Evolutionary conservation across 192 early-diverging fungal species (phyloP), one percentile per base, ranked within the genome.

Genomic region (Polychytrium aggregatum): DNA sequence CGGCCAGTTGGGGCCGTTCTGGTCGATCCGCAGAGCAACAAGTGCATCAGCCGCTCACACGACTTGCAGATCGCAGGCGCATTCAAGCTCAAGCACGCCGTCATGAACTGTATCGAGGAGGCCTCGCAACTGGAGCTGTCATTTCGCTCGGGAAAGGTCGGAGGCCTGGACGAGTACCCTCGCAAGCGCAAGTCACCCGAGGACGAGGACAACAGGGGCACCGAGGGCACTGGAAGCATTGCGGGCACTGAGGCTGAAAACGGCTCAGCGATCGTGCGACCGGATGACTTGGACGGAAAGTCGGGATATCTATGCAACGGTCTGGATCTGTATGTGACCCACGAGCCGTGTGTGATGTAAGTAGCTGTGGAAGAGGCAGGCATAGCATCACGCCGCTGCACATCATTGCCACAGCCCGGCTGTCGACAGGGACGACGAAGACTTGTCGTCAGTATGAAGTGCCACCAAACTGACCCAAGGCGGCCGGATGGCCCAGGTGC

Each of bases 271-370:
- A n/a, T 29, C 21, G 40, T 25, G 28, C 13, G 4, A 26, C 52
- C 38, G 5, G 48, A 43, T 26, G 44, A 42, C 31, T n/a, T n/a
- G n/a, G n/a, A n/a, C n/a, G 38, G 44, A 11, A 50, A 59, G 24
- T 44, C 53, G 37, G 55, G 70, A 26, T 92, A 96, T 54, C 58
- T 92, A 20, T 92, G 87, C 51, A 89, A 76, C 9, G 86, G 79
- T 3, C 66, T 86, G 22, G 89, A 96, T 52, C 57, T 88, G 24
- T 96, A 85, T 64, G 44, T 87, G 33, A 71, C 76, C 11, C 72
- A 78, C 34, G 89, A 96, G 50, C 92, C 92, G 3, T 96, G 92
- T 42, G 74, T 76, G 17, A 96, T 92, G 92, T 81, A 64, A 62
- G 68, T 54, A 34, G 22, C 45, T 18, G 37, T 42, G 17, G n/a